phyloP scores from a whole-genome alignment of 2,329 filamentous ascomycete genomes.

The Calonectria crousiana region DNA sequence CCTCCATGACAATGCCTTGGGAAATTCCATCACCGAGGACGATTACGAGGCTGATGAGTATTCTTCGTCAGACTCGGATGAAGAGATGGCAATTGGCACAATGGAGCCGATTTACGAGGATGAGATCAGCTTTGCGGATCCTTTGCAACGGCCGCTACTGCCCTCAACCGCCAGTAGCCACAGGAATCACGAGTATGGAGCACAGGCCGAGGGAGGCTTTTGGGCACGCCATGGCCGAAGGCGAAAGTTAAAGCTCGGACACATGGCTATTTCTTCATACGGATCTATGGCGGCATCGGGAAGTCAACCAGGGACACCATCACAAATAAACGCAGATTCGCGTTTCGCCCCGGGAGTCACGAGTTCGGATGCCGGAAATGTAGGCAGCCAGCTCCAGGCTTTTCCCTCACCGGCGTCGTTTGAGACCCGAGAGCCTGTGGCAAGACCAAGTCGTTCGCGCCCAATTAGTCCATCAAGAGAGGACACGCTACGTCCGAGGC shows the following conservation, averaged over 20 bases:
- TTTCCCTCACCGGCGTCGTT: constrained; percentile 40
- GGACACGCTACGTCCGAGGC: constrained; percentile 34
- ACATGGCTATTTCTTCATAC: constrained; percentile 42
- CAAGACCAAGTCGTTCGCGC: constrained; percentile 34
- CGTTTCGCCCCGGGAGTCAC: constrained; percentile 24
- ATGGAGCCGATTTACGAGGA: constrained; percentile 48
- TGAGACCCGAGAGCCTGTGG: constrained; percentile 22
- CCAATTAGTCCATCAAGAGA: constrained; percentile 43
- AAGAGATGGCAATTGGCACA: constrained; percentile 41
- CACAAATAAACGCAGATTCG: constrained; percentile 12
- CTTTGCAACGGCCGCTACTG: constrained; percentile 39
- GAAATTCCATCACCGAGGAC: constrained; percentile 49
- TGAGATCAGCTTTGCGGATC: constrained; percentile 30
- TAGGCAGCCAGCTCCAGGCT: constrained; percentile 30
- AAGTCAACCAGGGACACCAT: constrained; percentile 31
- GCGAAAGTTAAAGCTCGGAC: constrained; percentile 23
- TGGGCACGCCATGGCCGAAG: constrained; percentile 32
- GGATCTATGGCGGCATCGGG: constrained; percentile 49
- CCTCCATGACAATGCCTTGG: constrained; percentile 72
- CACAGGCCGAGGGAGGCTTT: constrained; percentile 25
- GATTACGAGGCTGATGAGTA: constrained; percentile 49
- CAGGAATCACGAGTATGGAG: constrained; percentile 22
- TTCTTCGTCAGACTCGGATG: constrained; percentile 46
- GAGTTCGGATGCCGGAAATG: constrained; percentile 9
- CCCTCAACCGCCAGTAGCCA: constrained; percentile 11